Evolutionary conservation across 208 protist genomes (phyloP).

Genomic region (Trypanosoma lewisi): DNA sequence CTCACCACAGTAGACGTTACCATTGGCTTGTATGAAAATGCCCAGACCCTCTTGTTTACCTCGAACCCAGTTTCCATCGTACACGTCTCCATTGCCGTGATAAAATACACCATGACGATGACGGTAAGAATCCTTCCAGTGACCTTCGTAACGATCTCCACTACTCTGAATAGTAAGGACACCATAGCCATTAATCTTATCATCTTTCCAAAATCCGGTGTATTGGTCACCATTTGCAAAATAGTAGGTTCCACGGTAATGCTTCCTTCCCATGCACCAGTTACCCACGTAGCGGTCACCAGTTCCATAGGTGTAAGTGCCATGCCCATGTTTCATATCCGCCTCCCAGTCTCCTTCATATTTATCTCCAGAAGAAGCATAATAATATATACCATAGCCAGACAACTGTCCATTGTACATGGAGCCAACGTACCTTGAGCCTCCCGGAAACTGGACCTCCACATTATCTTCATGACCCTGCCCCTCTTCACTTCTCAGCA

Average conservation of each 20-base stretch:
- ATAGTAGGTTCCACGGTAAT: constrained; percentile 49
- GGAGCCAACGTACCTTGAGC: constrained; percentile 50
- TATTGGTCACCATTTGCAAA: constrained; percentile 67
- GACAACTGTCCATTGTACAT: constrained; percentile 57
- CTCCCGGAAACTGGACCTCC: constrained; percentile 50
- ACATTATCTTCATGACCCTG: constrained; percentile 49
- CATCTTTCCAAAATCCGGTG: constrained; percentile 48
- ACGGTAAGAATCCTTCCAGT: constrained; percentile 51
- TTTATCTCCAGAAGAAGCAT: constrained; percentile 41
- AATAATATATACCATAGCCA: constrained; percentile 61
- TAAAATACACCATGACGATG: constrained; percentile 47
- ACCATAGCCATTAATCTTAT: constrained; percentile 65
- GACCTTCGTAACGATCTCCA: constrained; percentile 50
- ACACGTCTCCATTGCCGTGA: constrained; percentile 47
- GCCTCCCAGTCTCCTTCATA: constrained; percentile 70
- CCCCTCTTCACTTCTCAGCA: constrained; percentile 35
- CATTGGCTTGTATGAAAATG: constrained; percentile 43
- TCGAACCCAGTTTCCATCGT: constrained; percentile 53
- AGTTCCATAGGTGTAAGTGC: constrained; percentile 56
- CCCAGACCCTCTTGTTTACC: constrained; percentile 59
- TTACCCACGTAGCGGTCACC: constrained; percentile 61
- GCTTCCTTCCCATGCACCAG: constrained; percentile 73
- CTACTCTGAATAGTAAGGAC: constrained; percentile 40
- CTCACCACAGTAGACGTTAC: constrained; percentile 58
- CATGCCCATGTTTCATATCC: constrained; percentile 69